Conservation (phyloP, 371 early-diverging fungal genomes). For the Mortierella sp. region DNA sequence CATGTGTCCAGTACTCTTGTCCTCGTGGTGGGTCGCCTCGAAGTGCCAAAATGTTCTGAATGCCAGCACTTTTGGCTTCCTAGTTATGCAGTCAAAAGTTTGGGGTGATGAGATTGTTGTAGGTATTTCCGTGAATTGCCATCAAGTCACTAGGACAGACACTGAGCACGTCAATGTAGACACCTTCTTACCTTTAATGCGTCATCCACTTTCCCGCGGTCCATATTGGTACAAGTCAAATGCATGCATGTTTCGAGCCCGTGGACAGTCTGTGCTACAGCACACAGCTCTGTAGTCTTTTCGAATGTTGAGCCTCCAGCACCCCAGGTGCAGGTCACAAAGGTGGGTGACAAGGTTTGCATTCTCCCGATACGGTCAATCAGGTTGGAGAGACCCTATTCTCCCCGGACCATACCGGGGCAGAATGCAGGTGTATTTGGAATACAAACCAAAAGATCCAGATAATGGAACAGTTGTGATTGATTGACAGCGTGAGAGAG, state of each 20-base stretch:
- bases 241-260: slow-evolving; percentile 96
- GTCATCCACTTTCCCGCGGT: slow-evolving; percentile 81
- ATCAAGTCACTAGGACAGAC: neutral
- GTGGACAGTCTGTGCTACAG: slow-evolving; percentile 86
- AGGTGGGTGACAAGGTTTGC: slow-evolving; percentile 86
- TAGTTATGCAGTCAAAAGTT: slow-evolving; percentile 6
- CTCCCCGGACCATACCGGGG: neutral
- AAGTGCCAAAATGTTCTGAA: slow-evolving; percentile 94
- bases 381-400: slow-evolving; percentile 87
- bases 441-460: slow-evolving; percentile 21
- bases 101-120: neutral
- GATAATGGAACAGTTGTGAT: slow-evolving; percentile 17
- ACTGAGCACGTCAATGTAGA: too few relatives aligned
- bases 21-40: slow-evolving; percentile 91
- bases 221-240: slow-evolving; percentile 98
- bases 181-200: slow-evolving; percentile 72
- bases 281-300: slow-evolving; percentile 85
- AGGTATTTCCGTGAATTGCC: neutral
- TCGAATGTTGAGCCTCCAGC: slow-evolving; percentile 95
- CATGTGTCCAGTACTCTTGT: slow-evolving; percentile 84
- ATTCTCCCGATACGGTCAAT: slow-evolving; percentile 94
- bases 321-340: slow-evolving; percentile 97
- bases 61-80: slow-evolving; percentile 88
- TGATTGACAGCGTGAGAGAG: neutral
- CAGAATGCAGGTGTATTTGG: neutral